A percentile compares a stretch with the other conserved stretches of the same genome.
Evolutionary conservation across 2,329 filamentous ascomycete species (phyloP).

Genomic region (Clarireedia monteithiana): DNA sequence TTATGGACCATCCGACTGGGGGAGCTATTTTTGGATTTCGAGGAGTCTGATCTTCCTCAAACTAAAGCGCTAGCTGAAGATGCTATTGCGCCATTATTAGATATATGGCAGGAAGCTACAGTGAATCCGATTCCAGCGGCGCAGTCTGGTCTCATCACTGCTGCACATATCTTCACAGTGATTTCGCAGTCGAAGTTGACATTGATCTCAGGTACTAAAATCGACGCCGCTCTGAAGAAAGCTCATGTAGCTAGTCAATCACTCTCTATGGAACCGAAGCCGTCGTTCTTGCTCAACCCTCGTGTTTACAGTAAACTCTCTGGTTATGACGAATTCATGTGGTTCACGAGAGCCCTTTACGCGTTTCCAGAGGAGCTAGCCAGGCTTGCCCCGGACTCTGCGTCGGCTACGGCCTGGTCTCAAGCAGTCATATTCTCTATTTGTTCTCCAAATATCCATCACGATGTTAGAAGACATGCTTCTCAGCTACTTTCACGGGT

Average conservation of each 20-base stretch:
- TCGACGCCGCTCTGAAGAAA: slow-evolving; percentile 51
- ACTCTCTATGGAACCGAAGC: slow-evolving; percentile 66
- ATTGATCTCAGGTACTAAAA: slow-evolving; percentile 46
- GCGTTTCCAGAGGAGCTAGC: slow-evolving; percentile 48
- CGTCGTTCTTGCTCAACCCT: slow-evolving; percentile 78
- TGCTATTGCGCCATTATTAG: slow-evolving; percentile 48
- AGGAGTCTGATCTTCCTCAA: slow-evolving; percentile 38
- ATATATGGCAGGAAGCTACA: slow-evolving; percentile 69
- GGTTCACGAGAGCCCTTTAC: slow-evolving; percentile 65
- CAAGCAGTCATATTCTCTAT: slow-evolving; percentile 78
- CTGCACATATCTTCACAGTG: slow-evolving; percentile 66
- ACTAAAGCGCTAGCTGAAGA: slow-evolving; percentile 46
- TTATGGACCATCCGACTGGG: slow-evolving; percentile 74
- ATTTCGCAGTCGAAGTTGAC: slow-evolving; percentile 48
- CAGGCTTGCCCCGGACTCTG: slow-evolving; percentile 36
- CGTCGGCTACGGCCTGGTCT: slow-evolving; percentile 65
- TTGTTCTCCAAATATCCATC: slow-evolving; percentile 52
- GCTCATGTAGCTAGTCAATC: slow-evolving; percentile 56
- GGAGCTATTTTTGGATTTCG: slow-evolving; percentile 56
- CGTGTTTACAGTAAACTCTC: slow-evolving; percentile 77
- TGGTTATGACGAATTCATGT: slow-evolving; percentile 66
- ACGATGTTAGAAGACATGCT: slow-evolving; percentile 56
- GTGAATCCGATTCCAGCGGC: slow-evolving; percentile 71
- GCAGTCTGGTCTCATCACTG: slow-evolving; percentile 75
- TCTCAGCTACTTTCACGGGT: slow-evolving; percentile 52